These are phyloP conservation scores for Pyrenophora teres DNA, from an alignment of 2,329 filamentous ascomycete species.

Conservation along the genomic window DNA sequence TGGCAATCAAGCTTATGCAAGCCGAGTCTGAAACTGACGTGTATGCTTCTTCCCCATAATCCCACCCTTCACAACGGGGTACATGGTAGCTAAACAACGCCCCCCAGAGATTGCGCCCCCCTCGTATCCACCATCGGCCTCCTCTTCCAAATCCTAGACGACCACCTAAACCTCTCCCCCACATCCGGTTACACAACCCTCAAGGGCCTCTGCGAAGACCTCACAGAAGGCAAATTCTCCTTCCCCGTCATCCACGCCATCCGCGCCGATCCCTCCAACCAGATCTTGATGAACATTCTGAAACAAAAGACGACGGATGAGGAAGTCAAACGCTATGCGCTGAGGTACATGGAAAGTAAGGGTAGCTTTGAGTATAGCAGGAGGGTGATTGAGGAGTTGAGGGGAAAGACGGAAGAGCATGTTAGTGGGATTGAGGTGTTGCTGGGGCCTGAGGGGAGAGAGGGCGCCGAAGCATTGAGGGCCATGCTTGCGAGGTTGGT, in stretches of 20 bases:
- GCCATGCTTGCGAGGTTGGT: constrained; percentile 50
- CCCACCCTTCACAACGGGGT: neutral
- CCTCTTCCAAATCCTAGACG: constrained; percentile 89
- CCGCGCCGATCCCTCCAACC: constrained; percentile 71
- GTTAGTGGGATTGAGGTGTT: constrained; percentile 48
- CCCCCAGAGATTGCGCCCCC: constrained; percentile 70
- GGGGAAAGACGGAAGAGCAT: constrained; percentile 50
- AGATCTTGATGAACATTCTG: constrained; percentile 87
- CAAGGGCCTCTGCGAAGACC: constrained; percentile 92
- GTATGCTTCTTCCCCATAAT: constrained; percentile 35
- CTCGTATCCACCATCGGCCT: constrained; percentile 85
- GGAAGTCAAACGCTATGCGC: constrained; percentile 88
- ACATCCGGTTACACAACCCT: constrained; percentile 71
- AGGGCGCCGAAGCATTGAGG: constrained; percentile 47
- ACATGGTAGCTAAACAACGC: constrained; percentile 1
- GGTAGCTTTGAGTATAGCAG: constrained; percentile 88
- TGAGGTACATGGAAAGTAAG: constrained; percentile 86
- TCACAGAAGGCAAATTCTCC: constrained; percentile 96
- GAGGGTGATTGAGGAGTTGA: constrained; percentile 57
- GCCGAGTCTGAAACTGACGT: constrained; percentile 63
- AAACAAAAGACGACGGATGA: constrained; percentile 86
- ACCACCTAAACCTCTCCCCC: constrained; percentile 82
- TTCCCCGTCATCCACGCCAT: constrained; percentile 96
- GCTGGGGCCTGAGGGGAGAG: constrained; percentile 45
- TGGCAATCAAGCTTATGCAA: constrained; percentile 88